phyloP scores from a whole-genome alignment of 192 early-diverging fungal genomes.

The Entomortierella lignicola region DNA sequence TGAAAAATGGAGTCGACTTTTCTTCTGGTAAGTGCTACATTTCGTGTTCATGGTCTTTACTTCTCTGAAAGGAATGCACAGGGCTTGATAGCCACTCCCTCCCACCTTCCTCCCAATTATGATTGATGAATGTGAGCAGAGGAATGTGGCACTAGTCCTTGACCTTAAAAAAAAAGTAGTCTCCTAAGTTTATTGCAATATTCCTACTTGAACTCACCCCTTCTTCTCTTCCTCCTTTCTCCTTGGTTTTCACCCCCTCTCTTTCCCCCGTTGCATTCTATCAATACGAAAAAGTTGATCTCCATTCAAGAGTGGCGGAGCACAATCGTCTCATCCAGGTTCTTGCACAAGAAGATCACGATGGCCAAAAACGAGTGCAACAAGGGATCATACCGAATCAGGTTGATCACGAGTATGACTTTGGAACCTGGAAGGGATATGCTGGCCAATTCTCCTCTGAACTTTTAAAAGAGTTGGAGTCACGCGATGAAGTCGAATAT shows the following conservation, averaged over 20 bases:
- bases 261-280: no score
- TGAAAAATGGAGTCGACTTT: conserved; percentile 43
- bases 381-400: conserved; percentile 24
- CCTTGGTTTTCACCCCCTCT: no score
- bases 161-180: no score
- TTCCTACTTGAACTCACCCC: background rate
- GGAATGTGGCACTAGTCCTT: no score
- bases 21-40: conserved; percentile 17
- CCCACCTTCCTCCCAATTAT: no score
- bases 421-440: conserved; percentile 70
- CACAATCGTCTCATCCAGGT: conserved; percentile 18
- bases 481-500: conserved; percentile 46
- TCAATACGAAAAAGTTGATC: conserved; percentile 34
- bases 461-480: conserved; percentile 70
- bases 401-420: conserved; percentile 70
- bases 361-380: no score
- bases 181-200: no score
- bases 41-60: no score
- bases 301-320: conserved; percentile 26
- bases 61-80: no score
- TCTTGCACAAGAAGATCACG: background rate
- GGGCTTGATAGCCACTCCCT: no score
- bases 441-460: conserved; percentile 69
- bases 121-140: background rate
- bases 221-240: no score